Evolutionary conservation across 805 yeast genomes (phyloP).

Genomic region (Spencermartinsiella europaea): DNA sequence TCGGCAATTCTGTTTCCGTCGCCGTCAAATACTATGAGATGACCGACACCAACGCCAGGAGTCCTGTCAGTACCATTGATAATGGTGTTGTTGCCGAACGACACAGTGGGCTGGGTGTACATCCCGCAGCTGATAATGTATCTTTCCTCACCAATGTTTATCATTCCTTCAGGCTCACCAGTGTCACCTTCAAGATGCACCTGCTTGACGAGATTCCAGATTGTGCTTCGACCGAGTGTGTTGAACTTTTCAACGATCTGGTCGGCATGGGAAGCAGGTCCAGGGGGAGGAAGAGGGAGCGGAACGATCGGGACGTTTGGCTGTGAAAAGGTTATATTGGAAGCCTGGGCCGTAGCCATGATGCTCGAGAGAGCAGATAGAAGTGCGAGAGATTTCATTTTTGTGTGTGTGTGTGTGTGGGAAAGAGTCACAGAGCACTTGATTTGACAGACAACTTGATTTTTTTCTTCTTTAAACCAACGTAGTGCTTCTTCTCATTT

Average conservation of each 20-base stretch:
- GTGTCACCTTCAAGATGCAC: slow-evolving; percentile 1
- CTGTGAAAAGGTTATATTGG: neutral
- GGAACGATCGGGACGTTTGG: neutral
- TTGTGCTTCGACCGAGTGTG: neutral
- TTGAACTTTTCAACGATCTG: slow-evolving; percentile 1
- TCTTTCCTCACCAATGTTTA: neutral
- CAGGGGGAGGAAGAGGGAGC: neutral
- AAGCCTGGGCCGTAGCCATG: neutral
- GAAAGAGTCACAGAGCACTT: too few relatives aligned
- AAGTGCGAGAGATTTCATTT: too few relatives aligned
- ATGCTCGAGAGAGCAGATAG: neutral
- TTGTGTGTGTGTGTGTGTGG: too few relatives aligned
- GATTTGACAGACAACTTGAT: too few relatives aligned
- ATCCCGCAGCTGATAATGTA: neutral
- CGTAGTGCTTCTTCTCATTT: too few relatives aligned
- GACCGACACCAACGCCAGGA: slow-evolving; percentile 3
- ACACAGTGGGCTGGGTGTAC: neutral
- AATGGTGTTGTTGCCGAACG: neutral
- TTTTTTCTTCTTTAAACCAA: too few relatives aligned
- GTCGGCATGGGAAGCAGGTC: slow-evolving; percentile 1
- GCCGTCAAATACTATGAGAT: neutral
- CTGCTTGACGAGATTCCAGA: slow-evolving; percentile 2
- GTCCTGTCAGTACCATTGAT: slow-evolving; percentile 4
- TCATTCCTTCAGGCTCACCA: slow-evolving; percentile 5
- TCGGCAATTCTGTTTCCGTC: slow-evolving; percentile 1